These are phyloP conservation scores for Macrophomina pseudophaseolina DNA, from an alignment of 2,329 filamentous ascomycete genomes.

Conservation along the genomic window DNA sequence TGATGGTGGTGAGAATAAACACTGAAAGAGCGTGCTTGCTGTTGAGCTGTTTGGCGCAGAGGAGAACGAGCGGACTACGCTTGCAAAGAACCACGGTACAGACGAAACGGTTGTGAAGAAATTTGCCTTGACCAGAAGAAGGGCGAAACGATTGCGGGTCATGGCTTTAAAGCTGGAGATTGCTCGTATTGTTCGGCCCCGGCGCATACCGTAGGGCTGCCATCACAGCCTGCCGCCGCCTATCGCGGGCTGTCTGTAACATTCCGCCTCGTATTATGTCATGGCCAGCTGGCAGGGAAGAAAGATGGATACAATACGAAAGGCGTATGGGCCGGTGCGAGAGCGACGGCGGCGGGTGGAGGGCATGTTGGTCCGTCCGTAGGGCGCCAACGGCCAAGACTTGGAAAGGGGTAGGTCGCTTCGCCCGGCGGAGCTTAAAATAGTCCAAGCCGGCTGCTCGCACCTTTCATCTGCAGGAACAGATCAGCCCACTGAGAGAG, in stretches of 20 bases:
- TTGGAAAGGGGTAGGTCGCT: constrained; percentile 19
- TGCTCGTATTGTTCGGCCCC: constrained; percentile 18
- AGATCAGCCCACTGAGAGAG: constrained; percentile 4
- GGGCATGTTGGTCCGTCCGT: constrained; percentile 1
- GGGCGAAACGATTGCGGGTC: constrained; percentile 1
- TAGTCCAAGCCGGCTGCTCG: neutral
- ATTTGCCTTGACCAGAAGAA: neutral
- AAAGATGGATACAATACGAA: constrained; percentile 16
- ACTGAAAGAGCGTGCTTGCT: neutral
- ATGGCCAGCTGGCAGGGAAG: neutral
- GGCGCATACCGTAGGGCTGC: constrained; percentile 20
- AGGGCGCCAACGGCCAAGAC: constrained; percentile 23
- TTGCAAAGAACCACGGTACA: neutral
- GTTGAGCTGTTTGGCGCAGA: constrained; percentile 5
- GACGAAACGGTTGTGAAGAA: neutral
- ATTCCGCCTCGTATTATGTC: constrained; percentile 17
- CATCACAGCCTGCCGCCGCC: neutral
- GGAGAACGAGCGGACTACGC: constrained; percentile 13
- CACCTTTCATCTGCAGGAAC: constrained; percentile 3
- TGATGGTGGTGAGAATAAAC: neutral
- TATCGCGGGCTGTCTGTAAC: constrained; percentile 1
- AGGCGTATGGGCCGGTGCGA: neutral
- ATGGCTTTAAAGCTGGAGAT: constrained; percentile 25
- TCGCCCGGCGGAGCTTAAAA: constrained; percentile 14
- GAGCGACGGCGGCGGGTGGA: neutral